Evolutionary conservation across 2,329 filamentous ascomycete genomes (phyloP).

Genomic region (Hypoxylon sp.): DNA sequence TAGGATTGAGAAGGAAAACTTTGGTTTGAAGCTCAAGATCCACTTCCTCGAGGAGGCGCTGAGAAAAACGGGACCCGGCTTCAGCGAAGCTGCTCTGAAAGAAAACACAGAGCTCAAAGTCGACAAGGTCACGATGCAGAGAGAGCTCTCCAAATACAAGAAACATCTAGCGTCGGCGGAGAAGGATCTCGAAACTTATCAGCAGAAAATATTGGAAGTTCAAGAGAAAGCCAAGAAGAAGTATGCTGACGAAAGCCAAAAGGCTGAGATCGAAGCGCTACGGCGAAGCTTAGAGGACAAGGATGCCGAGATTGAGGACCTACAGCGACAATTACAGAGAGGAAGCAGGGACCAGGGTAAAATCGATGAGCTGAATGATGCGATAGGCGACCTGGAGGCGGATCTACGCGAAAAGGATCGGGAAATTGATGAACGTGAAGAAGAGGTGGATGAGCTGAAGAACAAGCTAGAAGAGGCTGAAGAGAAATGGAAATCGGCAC

Average conservation of each 20-base stretch:
- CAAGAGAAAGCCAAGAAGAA: conserved; percentile 84
- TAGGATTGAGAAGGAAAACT: conserved; percentile 98
- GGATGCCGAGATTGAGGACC: conserved; percentile 70
- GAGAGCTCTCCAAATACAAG: conserved; percentile 86
- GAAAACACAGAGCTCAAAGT: conserved; percentile 98
- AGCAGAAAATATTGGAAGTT: conserved; percentile 83
- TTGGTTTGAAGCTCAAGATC: conserved; percentile 95
- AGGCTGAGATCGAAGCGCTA: conserved; percentile 69
- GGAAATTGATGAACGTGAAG: conserved; percentile 78
- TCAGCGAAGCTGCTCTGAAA: conserved; percentile 87
- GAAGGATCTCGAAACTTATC: conserved; percentile 86
- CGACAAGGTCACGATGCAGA: conserved; percentile 86
- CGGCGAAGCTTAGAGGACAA: conserved; percentile 68
- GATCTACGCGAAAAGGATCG: conserved; percentile 82
- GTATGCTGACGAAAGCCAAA: conserved; percentile 77
- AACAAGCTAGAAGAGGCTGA: conserved; percentile 63
- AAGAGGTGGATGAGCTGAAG: conserved; percentile 77
- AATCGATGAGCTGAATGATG: conserved; percentile 76
- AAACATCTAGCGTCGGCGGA: conserved; percentile 87
- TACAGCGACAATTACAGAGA: conserved; percentile 70
- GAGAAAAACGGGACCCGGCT: conserved; percentile 86
- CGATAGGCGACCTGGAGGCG: conserved; percentile 80
- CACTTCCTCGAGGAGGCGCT: conserved; percentile 95
- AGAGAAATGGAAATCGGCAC: conserved; percentile 55
- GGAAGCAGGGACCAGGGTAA: conserved; percentile 69